Conservation (phyloP, 225 moss, liverwort and hornwort genomes). For the Marchantia paleacea region DNA sequence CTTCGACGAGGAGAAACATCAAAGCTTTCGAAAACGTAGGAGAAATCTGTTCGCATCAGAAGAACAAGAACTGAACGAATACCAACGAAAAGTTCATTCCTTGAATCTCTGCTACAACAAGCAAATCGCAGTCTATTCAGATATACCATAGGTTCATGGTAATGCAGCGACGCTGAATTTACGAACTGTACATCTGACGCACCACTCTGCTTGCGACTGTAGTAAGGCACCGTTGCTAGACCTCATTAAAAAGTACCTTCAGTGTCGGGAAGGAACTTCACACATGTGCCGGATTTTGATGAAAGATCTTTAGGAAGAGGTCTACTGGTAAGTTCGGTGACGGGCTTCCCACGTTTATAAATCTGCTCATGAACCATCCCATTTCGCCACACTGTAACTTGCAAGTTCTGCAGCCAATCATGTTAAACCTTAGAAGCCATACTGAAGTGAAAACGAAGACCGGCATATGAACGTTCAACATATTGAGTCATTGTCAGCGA, state of each 20-base stretch:
- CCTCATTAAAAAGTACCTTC: slow-evolving; percentile 35
- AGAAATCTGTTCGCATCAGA: background rate
- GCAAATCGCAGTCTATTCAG: background rate
- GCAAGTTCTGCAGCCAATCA: slow-evolving; percentile 55
- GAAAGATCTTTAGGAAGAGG: slow-evolving; percentile 44
- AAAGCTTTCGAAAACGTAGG: background rate
- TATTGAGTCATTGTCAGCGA: background rate
- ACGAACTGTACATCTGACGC: background rate
- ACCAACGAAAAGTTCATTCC: background rate
- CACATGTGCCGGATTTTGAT: slow-evolving; percentile 80
- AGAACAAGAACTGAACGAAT: background rate
- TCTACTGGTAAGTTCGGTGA: slow-evolving; percentile 51
- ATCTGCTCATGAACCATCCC: slow-evolving; percentile 68
- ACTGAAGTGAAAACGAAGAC: background rate
- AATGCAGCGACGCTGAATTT: background rate
- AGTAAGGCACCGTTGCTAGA: background rate
- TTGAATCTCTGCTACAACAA: background rate
- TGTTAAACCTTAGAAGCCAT: background rate
- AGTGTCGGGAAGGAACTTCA: slow-evolving; percentile 83
- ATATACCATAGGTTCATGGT: background rate
- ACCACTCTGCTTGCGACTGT: background rate
- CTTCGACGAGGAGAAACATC: background rate
- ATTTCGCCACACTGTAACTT: slow-evolving; percentile 93
- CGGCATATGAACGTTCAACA: background rate
- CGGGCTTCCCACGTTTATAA: slow-evolving; percentile 73